These are phyloP conservation scores for Candida dubliniensis DNA, from an alignment of 1,139 yeast species.

Conservation along the genomic window DNA sequence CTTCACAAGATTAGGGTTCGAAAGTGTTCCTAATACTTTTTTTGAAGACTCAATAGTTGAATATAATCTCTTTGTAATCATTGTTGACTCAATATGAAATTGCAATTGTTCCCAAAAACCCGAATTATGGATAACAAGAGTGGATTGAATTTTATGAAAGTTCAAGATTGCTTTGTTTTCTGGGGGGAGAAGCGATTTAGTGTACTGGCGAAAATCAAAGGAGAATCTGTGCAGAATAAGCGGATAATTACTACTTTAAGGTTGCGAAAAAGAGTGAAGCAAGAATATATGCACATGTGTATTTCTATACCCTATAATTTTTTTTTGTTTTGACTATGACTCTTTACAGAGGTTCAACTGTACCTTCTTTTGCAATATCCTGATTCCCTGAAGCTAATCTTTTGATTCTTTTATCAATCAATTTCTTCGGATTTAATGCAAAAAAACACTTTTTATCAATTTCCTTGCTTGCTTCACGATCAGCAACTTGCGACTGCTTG, in stretches of 20 bases:
- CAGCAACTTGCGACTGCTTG: slow-evolving; percentile 41
- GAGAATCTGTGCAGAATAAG: neutral
- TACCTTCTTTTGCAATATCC: slow-evolving; percentile 1
- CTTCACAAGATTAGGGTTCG: slow-evolving; percentile 32
- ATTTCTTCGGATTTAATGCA: slow-evolving; percentile 56
- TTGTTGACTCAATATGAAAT: neutral
- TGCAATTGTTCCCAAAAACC: neutral
- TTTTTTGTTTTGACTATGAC: no score
- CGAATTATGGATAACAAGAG: neutral
- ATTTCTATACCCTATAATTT: neutral
- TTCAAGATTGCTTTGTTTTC: no score
- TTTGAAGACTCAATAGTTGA: slow-evolving; percentile 16
- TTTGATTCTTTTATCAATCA: slow-evolving; percentile 44
- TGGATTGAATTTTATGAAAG: neutral
- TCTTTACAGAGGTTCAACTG: neutral
- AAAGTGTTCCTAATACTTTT: slow-evolving; percentile 22
- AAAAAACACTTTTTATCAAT: slow-evolving; percentile 66
- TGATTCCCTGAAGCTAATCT: slow-evolving; percentile 15
- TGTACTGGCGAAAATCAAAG: no score
- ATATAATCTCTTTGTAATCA: slow-evolving; percentile 11
- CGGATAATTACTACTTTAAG: neutral
- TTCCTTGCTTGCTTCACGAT: slow-evolving; percentile 59
- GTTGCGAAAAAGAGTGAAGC: neutral
- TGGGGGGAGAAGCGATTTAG: no score
- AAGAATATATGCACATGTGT: neutral